A percentile compares a stretch with the other conserved stretches of the same genome.
Conservation (phyloP, 306 rosid genomes). For the Trifolium subterraneum region DNA sequence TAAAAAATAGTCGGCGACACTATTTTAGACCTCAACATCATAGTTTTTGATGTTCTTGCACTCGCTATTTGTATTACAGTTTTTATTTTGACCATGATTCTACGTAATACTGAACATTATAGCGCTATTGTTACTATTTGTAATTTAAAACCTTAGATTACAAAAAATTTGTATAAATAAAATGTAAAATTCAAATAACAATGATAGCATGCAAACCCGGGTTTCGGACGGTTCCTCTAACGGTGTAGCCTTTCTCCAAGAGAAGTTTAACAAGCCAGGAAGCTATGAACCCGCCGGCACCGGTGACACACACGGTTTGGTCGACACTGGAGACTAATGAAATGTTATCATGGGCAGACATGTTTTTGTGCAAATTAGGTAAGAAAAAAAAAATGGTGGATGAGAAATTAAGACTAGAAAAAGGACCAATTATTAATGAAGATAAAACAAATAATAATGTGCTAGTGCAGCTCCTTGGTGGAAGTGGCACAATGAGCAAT, state of each 20-base stretch:
- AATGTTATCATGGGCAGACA: slow-evolving; percentile 20
- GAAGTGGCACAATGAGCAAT: too few relatives aligned
- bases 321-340: slow-evolving; percentile 43
- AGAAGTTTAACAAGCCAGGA: slow-evolving; percentile 88
- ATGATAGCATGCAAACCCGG: slow-evolving; percentile 57
- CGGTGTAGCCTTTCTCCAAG: slow-evolving; percentile 74
- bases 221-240: slow-evolving; percentile 82
- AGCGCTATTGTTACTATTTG: background rate
- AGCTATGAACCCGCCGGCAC: slow-evolving; percentile 96
- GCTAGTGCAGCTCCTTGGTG: too few relatives aligned
- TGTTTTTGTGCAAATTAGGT: background rate
- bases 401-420: background rate
- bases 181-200: background rate
- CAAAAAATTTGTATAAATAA: background rate
- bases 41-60: background rate
- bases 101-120: too few relatives aligned
- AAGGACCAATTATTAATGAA: background rate
- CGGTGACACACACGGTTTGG: slow-evolving; percentile 84
- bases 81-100: too few relatives aligned
- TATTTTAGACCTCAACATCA: too few relatives aligned
- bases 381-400: background rate
- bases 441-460: background rate
- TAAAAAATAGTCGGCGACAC: too few relatives aligned
- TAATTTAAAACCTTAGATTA: background rate
- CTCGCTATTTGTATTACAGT: too few relatives aligned